Conservation (phyloP, 768 basidiomycete species). For the Serendipita vermifera region DNA sequence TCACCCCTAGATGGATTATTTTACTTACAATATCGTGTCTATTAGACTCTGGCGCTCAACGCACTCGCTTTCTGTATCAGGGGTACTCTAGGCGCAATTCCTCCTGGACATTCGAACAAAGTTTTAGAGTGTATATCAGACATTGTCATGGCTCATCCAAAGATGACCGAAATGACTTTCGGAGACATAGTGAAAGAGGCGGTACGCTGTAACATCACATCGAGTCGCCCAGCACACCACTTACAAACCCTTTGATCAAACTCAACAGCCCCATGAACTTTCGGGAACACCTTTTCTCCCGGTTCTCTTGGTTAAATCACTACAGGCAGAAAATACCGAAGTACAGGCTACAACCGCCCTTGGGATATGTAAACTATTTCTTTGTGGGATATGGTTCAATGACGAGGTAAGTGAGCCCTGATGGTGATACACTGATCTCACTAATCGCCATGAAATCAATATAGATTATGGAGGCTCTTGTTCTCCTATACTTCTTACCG, state of each 20-base stretch:
- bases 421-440: background rate
- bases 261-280: background rate
- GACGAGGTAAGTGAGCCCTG: background rate
- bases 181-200: background rate
- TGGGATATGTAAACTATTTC: background rate
- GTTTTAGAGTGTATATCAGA: background rate
- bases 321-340: background rate
- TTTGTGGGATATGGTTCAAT: background rate
- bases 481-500: constrained; percentile 32
- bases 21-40: background rate
- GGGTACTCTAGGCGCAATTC: background rate
- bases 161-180: background rate
- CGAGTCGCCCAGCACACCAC: too few species aligned
- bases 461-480: constrained; percentile 30
- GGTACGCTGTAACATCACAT: background rate
- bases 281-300: background rate
- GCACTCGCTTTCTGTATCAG: background rate
- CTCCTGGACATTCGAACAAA: background rate
- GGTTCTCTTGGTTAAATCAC: background rate
- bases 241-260: too few species aligned
- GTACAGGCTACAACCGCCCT: background rate
- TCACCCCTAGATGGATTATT: background rate
- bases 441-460: background rate
- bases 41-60: background rate
- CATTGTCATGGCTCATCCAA: constrained; percentile 1